These are phyloP conservation scores for Kodamaea ohmeri DNA, from an alignment of 1,139 yeast species.

Conservation along the genomic window DNA sequence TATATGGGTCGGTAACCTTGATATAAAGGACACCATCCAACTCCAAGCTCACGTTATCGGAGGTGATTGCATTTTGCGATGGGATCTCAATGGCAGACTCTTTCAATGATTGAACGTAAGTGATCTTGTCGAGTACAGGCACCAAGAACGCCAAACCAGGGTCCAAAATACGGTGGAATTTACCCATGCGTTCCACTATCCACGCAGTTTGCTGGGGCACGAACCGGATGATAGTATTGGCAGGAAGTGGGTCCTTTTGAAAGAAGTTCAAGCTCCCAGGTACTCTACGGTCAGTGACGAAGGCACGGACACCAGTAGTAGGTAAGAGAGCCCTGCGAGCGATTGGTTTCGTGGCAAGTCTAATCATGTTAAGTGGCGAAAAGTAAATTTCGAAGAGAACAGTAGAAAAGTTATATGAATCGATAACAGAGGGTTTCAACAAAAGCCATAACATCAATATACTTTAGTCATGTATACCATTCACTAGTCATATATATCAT, in stretches of 20 bases:
- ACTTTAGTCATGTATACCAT: too few species aligned
- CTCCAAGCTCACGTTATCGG: slow-evolving; percentile 81
- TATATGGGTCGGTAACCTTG: slow-evolving; percentile 75
- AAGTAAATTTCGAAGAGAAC: too few species aligned
- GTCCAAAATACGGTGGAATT: slow-evolving; percentile 66
- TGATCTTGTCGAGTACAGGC: slow-evolving; percentile 72
- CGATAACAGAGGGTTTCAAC: too few species aligned
- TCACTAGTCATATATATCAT: too few species aligned
- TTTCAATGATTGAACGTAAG: slow-evolving; percentile 78
- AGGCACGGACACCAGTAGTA: not conserved
- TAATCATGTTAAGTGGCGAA: not conserved
- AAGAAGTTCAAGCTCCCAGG: slow-evolving; percentile 47
- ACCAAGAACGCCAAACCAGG: slow-evolving; percentile 77
- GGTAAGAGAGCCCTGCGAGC: not conserved
- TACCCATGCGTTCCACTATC: slow-evolving; percentile 91
- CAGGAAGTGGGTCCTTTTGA: slow-evolving; percentile 64
- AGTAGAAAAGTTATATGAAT: too few species aligned
- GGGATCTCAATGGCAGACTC: slow-evolving; percentile 85
- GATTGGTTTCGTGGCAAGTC: not conserved
- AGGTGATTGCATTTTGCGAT: slow-evolving; percentile 78
- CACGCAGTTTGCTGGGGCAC: slow-evolving; percentile 92
- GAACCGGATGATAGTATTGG: slow-evolving; percentile 71
- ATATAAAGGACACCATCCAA: slow-evolving; percentile 82
- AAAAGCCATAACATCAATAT: too few species aligned
- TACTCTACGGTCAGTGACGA: not conserved